Base-by-base conservation (phyloP, 257 asterid genomes). In the Solanum lycopersicoides region DNA sequence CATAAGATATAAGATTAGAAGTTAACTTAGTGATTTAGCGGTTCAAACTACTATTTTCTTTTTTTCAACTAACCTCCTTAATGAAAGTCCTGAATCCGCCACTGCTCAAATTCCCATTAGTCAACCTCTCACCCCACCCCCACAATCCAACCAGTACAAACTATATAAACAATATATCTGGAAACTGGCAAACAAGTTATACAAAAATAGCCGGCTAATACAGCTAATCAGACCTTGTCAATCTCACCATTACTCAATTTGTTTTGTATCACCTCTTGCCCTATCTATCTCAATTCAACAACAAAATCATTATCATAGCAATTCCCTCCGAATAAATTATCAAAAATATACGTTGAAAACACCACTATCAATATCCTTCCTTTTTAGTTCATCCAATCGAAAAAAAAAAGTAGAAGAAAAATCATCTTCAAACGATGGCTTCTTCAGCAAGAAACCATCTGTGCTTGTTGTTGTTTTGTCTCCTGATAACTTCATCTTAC, bases 151-250 rank as follows among this genome's bases (percentile, higher is more conserved):
- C 53, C 32, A 74, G n/a, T 63, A 80, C 84, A 80, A 80, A 47
- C 68, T 30, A 28, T 30, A 30, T 23, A 7, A 47, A 50, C 85
- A 80, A 16, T 14, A 37, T 35, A 74, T 18, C 4, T 10, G 32
- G 13, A 59, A 56, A 82, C n/a, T 11, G 28, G 44, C 50, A 47
- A 47, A 32, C 21, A 73, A 86, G 21, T 73, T 53, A 59, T 44
- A 86, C 41, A 15, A 41, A 75, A 39, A 59, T 23, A 72, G 92
- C 93, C 93, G 92, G 94, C 93, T 68, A 72, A 82, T 86, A 91
- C 88, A 88, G 92, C 93, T 90, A 84, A 86, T 88, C 53, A 69
- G 84, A 93, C 91, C 65, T 88, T 74, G 91, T 88, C 90, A 71
- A 92, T 66, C 85, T 86, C 91, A 86, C 87, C 88, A 71, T 3